These are phyloP conservation scores for Symbiodinium natans DNA, from an alignment of 73 alveolate species.

Conservation along the genomic window DNA sequence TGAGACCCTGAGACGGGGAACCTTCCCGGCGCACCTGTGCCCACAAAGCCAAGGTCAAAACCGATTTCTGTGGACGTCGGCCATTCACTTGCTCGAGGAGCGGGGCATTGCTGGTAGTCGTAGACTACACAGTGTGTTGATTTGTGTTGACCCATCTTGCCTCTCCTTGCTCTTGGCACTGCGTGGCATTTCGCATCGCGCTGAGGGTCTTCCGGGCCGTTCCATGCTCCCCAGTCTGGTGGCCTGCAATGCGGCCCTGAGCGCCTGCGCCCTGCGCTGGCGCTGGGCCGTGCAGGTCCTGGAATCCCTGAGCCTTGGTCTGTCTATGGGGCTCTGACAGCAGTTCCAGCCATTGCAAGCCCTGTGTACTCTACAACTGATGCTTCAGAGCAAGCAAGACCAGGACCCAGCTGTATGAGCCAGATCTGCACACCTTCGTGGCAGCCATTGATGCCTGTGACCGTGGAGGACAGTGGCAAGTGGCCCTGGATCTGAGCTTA, in stretches of 20 bases:
- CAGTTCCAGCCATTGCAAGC: neutral
- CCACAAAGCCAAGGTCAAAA: neutral
- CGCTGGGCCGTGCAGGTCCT: neutral
- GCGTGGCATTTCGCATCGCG: no score
- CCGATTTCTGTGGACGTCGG: neutral
- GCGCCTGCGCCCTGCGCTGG: constrained; percentile 35
- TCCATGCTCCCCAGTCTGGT: neutral
- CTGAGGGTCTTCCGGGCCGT: neutral
- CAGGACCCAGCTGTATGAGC: neutral
- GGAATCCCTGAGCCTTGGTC: neutral
- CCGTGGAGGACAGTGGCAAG: neutral
- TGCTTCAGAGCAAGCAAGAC: no score
- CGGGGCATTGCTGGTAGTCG: neutral
- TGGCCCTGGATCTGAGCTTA: constrained; percentile 19
- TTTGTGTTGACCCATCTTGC: no score
- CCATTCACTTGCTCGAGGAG: neutral
- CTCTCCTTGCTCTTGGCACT: no score
- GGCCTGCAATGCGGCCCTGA: neutral
- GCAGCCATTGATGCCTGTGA: constrained; percentile 13
- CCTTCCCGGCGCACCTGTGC: no score
- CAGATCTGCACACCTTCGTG: constrained; percentile 1
- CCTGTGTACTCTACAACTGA: no score
- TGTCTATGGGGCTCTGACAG: neutral
- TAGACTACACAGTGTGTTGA: no score
- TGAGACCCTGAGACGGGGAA: no score